Evolutionary conservation across 179 eudicot species (phyloP).

Genomic region (Patellifolia procumbens): DNA sequence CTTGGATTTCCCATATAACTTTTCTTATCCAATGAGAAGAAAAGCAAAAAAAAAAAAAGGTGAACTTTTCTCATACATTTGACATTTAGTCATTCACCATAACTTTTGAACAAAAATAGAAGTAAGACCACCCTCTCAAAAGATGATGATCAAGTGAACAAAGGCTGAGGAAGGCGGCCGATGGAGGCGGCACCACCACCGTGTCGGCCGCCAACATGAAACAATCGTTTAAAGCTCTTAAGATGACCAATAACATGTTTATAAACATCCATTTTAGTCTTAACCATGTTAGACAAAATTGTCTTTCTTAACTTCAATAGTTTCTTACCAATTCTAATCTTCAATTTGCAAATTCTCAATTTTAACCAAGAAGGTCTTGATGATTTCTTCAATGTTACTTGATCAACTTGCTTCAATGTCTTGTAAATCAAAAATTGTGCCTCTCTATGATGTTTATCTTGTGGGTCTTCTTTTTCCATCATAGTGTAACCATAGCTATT

Average conservation of each 20-base stretch:
- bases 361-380: slow-evolving; percentile 42
- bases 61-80: background rate
- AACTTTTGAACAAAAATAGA: background rate
- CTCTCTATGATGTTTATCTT: slow-evolving; percentile 47
- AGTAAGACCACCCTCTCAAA: too few relatives aligned
- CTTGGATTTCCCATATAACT: slow-evolving; percentile 15
- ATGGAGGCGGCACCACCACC: slow-evolving; percentile 7
- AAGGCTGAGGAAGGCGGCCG: slow-evolving; percentile 39
- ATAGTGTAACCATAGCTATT: slow-evolving; percentile 48
- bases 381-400: slow-evolving; percentile 22
- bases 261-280: slow-evolving; percentile 38
- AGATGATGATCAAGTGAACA: slow-evolving; percentile 30
- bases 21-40: slow-evolving; percentile 22
- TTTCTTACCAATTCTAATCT: slow-evolving; percentile 70
- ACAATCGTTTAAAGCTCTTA: slow-evolving; percentile 47
- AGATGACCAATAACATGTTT: slow-evolving; percentile 42
- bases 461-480: slow-evolving; percentile 60
- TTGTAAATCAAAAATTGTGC: slow-evolving; percentile 82
- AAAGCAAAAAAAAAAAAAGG: slow-evolving; percentile 3
- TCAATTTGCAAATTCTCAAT: slow-evolving; percentile 56
- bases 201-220: slow-evolving; percentile 15
- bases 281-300: slow-evolving; percentile 35
- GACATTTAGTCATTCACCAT: background rate
- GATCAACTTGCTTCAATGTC: slow-evolving; percentile 52
- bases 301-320: slow-evolving; percentile 58